A percentile compares a stretch with the other conserved stretches of the same genome.
phyloP scores from a whole-genome alignment of 495 filamentous ascomycete species.

The Trichoderma asperelloides region DNA sequence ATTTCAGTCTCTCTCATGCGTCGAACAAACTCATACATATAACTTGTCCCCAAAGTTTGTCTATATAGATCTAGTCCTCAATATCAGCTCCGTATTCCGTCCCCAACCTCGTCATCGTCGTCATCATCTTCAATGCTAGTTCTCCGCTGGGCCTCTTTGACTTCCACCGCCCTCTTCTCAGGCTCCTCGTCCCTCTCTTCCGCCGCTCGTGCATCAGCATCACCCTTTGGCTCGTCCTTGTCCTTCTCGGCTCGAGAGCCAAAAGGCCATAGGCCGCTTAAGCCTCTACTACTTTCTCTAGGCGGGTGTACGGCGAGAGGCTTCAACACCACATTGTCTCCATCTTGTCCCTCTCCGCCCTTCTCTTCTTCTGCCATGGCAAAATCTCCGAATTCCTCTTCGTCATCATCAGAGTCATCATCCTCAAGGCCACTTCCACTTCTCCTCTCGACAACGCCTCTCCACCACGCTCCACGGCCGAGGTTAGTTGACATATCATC shows the following conservation, averaged over 20 bases:
- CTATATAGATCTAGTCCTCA: constrained; percentile 11
- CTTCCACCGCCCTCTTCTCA: constrained; percentile 27
- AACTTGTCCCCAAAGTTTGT: background rate
- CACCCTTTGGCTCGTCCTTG: constrained; percentile 21
- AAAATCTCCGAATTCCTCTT: constrained; percentile 45
- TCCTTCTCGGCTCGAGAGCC: constrained; percentile 25
- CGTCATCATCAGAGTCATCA: constrained; percentile 34
- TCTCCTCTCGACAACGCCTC: constrained; percentile 33
- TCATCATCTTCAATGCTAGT: constrained; percentile 50
- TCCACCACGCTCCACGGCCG: constrained; percentile 38
- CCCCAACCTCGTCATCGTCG: constrained; percentile 20
- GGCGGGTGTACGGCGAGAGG: constrained; percentile 37
- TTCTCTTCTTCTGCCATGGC: constrained; percentile 41
- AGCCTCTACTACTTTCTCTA: constrained; percentile 27
- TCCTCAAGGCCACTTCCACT: constrained; percentile 28
- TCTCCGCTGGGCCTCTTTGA: constrained; percentile 42
- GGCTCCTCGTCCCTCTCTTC: constrained; percentile 23
- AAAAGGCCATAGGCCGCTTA: constrained; percentile 42
- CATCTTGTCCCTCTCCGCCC: constrained; percentile 16
- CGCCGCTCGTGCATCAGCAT: constrained; percentile 20
- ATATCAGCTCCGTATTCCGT: background rate
- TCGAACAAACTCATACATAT: background rate
- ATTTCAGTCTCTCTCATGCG: background rate
- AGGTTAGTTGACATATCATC: constrained; percentile 27
- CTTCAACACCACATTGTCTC: constrained; percentile 33